Evolutionary conservation across 192 early-diverging fungal genomes (phyloP).

Genomic region (Dissophora globulifera): DNA sequence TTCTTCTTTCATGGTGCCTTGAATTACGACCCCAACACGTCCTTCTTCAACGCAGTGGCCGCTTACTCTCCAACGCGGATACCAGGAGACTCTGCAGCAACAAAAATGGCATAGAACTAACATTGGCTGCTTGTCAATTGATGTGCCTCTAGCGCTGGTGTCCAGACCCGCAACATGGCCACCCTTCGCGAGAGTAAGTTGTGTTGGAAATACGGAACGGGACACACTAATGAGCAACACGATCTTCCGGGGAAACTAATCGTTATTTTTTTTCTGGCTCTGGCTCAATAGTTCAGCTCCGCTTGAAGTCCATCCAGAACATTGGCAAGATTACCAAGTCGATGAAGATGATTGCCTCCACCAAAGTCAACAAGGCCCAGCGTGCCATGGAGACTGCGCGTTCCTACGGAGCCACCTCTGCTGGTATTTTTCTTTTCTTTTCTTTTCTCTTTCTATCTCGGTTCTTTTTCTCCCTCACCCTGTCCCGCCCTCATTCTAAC

Average conservation of each 20-base stretch:
- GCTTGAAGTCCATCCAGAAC: slow-evolving; percentile 96
- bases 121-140: no score
- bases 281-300: slow-evolving; percentile 79
- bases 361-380: slow-evolving; percentile 94
- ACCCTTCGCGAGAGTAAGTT: slow-evolving; percentile 90
- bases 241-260: not conserved
- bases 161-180: slow-evolving; percentile 92
- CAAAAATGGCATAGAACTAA: no score
- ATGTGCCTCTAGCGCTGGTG: slow-evolving; percentile 58
- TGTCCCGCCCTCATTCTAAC: no score
- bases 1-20: no score
- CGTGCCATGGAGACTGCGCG: slow-evolving; percentile 90
- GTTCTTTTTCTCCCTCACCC: not conserved
- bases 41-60: no score
- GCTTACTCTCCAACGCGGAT: no score
- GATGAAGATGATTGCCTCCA: slow-evolving; percentile 99
- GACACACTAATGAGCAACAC: no score
- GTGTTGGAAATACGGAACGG: not conserved
- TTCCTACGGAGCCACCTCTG: slow-evolving; percentile 71
- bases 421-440: slow-evolving; percentile 57
- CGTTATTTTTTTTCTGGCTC: not conserved
- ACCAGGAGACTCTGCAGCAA: not conserved
- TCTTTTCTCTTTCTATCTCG: not conserved
- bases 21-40: no score
- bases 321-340: slow-evolving; percentile 99